phyloP scores from a whole-genome alignment of 2,329 filamentous ascomycete species.

The Colletotrichum filicis region DNA sequence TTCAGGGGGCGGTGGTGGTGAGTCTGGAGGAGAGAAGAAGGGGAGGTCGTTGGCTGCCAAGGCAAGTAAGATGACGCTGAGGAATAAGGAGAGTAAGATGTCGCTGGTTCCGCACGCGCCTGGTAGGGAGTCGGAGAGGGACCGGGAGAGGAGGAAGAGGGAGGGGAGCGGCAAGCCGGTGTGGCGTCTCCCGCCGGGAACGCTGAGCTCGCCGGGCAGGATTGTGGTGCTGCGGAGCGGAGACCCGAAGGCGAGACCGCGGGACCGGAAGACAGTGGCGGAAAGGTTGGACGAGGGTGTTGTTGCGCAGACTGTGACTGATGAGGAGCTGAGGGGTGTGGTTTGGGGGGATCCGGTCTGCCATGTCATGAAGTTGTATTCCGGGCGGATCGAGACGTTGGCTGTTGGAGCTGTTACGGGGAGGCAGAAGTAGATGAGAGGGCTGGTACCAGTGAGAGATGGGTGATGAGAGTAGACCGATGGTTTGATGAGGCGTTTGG shows the following conservation, averaged over 20 bases:
- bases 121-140: neutral
- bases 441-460: neutral
- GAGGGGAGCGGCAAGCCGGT: conserved; percentile 43
- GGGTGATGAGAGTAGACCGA: too few relatives aligned
- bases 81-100: conserved; percentile 1
- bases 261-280: conserved; percentile 59
- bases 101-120: conserved; percentile 35
- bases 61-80: conserved; percentile 1
- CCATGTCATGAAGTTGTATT: conserved; percentile 85
- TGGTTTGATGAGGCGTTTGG: neutral
- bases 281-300: conserved; percentile 68
- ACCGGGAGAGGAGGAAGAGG: conserved; percentile 39
- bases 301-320: conserved; percentile 74
- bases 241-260: conserved; percentile 48
- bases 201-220: conserved; percentile 76
- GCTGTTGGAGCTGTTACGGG: conserved; percentile 75
- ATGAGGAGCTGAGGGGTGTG: conserved; percentile 74
- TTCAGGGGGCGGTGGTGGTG: neutral
- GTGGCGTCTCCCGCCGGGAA: conserved; percentile 75
- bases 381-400: conserved; percentile 75
- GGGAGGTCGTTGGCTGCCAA: conserved; percentile 7
- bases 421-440: conserved; percentile 38
- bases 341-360: conserved; percentile 86
- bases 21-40: conserved; percentile 25
- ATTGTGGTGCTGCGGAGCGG: conserved; percentile 73